Evolutionary conservation across 73 alveolate species (phyloP).

Genomic region (Tetrahymena elliotti): DNA sequence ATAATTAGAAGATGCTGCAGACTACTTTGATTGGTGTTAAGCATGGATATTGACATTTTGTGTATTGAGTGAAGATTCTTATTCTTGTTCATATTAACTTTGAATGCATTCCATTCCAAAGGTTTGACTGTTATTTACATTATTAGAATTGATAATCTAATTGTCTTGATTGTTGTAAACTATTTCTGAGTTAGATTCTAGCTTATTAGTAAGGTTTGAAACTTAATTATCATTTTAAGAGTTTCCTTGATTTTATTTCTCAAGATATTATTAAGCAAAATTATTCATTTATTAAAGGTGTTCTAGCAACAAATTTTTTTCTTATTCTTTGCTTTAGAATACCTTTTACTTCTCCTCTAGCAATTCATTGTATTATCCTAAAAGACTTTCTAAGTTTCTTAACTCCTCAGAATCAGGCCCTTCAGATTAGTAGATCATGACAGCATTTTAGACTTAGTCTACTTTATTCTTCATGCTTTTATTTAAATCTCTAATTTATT

Average conservation of each 20-base stretch:
- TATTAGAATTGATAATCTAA: neutral
- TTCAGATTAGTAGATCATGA: neutral
- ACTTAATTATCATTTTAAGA: neutral
- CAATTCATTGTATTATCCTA: neutral
- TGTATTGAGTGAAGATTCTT: neutral
- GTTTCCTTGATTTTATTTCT: neutral
- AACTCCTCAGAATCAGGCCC: neutral
- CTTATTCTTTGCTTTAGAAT: neutral
- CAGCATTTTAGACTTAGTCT: neutral
- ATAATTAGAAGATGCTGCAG: neutral
- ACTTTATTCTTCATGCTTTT: neutral
- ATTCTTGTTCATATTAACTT: neutral
- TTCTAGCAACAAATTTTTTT: neutral
- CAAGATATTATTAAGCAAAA: neutral
- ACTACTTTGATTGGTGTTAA: neutral
- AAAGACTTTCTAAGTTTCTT: neutral
- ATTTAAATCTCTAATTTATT: neutral
- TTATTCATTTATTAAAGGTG: neutral
- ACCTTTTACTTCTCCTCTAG: neutral
- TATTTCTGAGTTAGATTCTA: neutral
- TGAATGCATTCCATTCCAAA: neutral
- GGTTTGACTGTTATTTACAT: neutral
- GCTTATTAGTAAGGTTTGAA: neutral
- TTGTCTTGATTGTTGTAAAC: neutral
- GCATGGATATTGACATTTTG: neutral